Evolutionary conservation across 371 early-diverging fungal genomes (phyloP), one percentile per base, ranked within the genome.

Genomic region (Apophysomyces elegans): DNA sequence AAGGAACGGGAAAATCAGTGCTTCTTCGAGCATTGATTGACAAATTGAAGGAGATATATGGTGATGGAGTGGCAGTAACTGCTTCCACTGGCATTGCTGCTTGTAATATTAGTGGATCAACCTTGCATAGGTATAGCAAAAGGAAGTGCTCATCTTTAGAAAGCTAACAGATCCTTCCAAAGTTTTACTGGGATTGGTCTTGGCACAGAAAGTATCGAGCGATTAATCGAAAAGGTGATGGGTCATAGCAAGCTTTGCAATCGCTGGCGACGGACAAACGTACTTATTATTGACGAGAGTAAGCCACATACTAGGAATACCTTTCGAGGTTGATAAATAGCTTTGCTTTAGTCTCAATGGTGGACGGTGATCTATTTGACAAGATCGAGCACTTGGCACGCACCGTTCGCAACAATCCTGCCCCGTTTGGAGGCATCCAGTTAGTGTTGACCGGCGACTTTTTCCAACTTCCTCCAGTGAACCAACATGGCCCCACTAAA

Each of bases 81-180:
- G 96, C 96, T 7, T 86, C 96, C 1, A 96, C 97, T 0, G 94
- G 94, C 5, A 88, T 94, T 63, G 95, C 96, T 3, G 96, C 96
- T 0, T 84, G 85, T 65, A 90, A 94, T 66, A 91, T 96, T 64
- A 85, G 86, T 21, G 96, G 96, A 2, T 76, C 73, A 35, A 95
- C 96, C 0, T 62, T 96, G 35, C 94, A 96, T 39, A 76, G 80
- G 72, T 76, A 68, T 36, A 16, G 7, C 2, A 13, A 56, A 66
- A 59, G 26, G 18, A 57, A 8, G 18, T 37, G 59, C 18, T 18
- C 47, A 56, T 4, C 12, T 6, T 13, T 3, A 2, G n/a, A 57
- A 45, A 14, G 14, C 0, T 58, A 11, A 7, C 12, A 12, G 1
- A 21, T 45, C 35, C n/a, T 50, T 11, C 8, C 32, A 26, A 68